Evolutionary conservation across 768 basidiomycete species (phyloP).

Genomic region (Lactarius quietus): DNA sequence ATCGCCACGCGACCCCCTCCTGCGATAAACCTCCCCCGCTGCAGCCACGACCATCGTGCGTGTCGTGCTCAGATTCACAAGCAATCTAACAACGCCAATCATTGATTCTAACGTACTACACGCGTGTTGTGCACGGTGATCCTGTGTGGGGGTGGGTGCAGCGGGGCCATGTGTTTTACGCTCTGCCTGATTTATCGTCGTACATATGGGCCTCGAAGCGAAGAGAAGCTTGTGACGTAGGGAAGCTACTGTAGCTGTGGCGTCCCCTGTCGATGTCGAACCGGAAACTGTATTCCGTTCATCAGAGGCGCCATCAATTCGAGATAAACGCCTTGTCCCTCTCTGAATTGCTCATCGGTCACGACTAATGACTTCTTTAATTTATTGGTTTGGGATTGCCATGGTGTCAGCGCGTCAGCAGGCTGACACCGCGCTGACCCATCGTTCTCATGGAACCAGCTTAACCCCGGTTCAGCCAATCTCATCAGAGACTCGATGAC

Average conservation of each 20-base stretch:
- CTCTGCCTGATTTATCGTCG: too few relatives aligned
- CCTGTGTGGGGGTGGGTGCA: background rate
- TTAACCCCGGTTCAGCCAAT: background rate
- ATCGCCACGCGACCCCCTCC: too few relatives aligned
- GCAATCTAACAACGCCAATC: conserved; percentile 1
- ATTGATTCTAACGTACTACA: background rate
- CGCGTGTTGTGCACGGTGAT: background rate
- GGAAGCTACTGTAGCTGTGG: too few relatives aligned
- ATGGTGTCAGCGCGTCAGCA: too few relatives aligned
- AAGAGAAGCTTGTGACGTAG: background rate
- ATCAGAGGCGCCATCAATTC: background rate
- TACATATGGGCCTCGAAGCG: too few relatives aligned
- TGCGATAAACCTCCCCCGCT: too few relatives aligned
- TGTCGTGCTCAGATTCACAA: conserved; percentile 1
- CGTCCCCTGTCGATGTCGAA: background rate
- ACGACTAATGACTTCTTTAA: background rate
- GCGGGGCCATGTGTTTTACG: too few relatives aligned
- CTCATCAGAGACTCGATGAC: background rate
- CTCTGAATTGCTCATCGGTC: background rate
- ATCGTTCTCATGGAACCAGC: too few relatives aligned
- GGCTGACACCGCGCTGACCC: background rate
- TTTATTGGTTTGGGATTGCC: background rate
- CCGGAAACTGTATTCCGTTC: background rate
- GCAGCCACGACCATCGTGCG: conserved; percentile 5
- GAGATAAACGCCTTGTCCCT: background rate